Conservation (phyloP, 306 rosid genomes). For the Malus asiatica region DNA sequence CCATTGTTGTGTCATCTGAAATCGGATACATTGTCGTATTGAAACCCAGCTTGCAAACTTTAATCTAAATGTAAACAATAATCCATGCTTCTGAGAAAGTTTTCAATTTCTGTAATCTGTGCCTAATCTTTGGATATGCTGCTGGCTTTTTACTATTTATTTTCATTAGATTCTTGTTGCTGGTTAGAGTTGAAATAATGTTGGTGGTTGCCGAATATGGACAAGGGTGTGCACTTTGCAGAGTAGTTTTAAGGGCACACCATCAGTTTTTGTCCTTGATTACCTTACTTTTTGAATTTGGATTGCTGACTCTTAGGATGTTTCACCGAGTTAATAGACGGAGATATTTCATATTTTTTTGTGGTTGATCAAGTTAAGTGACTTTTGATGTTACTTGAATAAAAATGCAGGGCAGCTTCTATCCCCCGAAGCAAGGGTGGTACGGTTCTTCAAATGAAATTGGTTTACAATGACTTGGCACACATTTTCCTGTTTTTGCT, state of each 20-base stretch:
- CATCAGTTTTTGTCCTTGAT: not conserved
- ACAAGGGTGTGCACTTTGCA: not conserved
- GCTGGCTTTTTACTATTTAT: not conserved
- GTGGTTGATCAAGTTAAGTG: not conserved
- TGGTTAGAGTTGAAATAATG: not conserved
- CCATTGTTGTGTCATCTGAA: not conserved
- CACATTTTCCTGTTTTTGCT: constrained; percentile 48
- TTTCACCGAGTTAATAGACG: not conserved
- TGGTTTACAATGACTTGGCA: constrained; percentile 54
- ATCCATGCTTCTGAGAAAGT: not conserved
- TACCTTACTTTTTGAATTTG: not conserved
- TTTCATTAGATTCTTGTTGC: not conserved
- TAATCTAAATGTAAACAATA: not conserved
- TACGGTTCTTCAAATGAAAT: constrained; percentile 55
- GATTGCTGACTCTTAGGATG: not conserved
- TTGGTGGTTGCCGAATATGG: not conserved
- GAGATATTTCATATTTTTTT: not conserved
- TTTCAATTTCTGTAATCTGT: not conserved
- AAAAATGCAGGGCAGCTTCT: constrained; percentile 61
- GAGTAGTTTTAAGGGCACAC: not conserved
- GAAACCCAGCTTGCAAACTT: not conserved
- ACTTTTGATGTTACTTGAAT: constrained; percentile 2
- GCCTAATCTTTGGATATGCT: not conserved
- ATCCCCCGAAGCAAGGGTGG: constrained; percentile 52
- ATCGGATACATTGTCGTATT: not conserved